phyloP scores from a whole-genome alignment of 352 stramenopile genomes.

The Phytophthora pini region DNA sequence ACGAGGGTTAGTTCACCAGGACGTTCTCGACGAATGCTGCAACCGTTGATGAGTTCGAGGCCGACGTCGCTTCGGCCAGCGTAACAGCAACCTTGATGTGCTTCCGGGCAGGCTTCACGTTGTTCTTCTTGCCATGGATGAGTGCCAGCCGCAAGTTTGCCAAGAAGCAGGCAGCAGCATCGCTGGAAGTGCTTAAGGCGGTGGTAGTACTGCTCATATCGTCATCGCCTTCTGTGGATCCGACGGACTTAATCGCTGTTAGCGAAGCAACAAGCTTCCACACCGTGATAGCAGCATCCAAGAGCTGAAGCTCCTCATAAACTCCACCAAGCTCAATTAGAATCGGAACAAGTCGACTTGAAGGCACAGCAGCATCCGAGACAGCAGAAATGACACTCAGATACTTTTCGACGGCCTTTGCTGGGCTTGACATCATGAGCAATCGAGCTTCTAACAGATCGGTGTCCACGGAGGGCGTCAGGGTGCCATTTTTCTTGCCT shows the following conservation, averaged over 20 bases:
- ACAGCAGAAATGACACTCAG: conserved; percentile 25
- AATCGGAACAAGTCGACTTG: conserved; percentile 43
- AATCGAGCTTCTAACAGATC: conserved; percentile 61
- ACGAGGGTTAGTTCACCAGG: conserved; percentile 48
- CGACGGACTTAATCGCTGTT: conserved; percentile 30
- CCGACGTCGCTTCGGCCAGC: conserved; percentile 34
- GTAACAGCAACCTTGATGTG: conserved; percentile 60
- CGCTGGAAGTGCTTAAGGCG: conserved; percentile 28
- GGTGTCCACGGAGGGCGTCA: conserved; percentile 14
- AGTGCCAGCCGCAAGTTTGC: conserved; percentile 71
- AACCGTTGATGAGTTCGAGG: conserved; percentile 44
- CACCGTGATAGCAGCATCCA: conserved; percentile 64
- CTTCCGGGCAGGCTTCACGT: conserved; percentile 71
- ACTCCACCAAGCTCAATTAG: conserved; percentile 63
- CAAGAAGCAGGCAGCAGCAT: conserved; percentile 46
- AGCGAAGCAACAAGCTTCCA: conserved; percentile 65
- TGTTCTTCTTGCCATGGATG: conserved; percentile 67
- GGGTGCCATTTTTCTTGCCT: conserved; percentile 1
- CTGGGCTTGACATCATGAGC: conserved; percentile 30
- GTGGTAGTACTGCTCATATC: conserved; percentile 36
- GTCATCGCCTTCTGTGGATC: conserved; percentile 23
- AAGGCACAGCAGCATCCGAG: conserved; percentile 13
- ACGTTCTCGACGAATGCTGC: conserved; percentile 71
- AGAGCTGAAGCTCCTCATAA: conserved; percentile 53
- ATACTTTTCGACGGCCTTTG: conserved; percentile 45